Evolutionary conservation across 2,329 filamentous ascomycete species (phyloP).

Genomic region (Trichothecium roseum): DNA sequence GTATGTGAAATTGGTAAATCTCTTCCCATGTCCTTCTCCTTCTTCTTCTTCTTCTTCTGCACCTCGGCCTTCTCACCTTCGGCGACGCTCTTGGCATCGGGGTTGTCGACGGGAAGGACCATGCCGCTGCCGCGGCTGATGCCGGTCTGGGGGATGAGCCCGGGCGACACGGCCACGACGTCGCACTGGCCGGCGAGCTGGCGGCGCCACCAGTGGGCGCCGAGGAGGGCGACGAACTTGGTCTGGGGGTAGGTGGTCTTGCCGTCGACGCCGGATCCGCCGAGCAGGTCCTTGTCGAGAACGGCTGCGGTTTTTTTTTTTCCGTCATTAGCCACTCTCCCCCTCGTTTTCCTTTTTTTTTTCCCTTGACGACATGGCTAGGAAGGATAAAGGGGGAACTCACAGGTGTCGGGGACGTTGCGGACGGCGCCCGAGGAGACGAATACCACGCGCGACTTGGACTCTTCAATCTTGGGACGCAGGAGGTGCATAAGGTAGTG

Average conservation of each 20-base stretch:
- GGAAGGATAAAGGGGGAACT: neutral
- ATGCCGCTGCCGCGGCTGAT: constrained; percentile 22
- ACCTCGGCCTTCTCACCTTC: constrained; percentile 33
- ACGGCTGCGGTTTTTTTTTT: no score
- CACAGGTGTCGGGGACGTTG: constrained; percentile 20
- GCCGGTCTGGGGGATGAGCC: constrained; percentile 37
- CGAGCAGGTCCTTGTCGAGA: constrained; percentile 27
- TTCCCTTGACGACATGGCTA: no score
- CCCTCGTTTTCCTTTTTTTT: no score
- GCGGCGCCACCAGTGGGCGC: constrained; percentile 46
- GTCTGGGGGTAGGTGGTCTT: constrained; percentile 26
- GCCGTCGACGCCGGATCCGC: constrained; percentile 20
- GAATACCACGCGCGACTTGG: constrained; percentile 35
- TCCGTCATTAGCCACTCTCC: no score
- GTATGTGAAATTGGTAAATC: no score
- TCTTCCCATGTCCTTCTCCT: no score
- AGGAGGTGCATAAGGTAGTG: constrained; percentile 42
- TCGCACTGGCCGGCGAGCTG: constrained; percentile 30
- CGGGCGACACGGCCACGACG: constrained; percentile 43
- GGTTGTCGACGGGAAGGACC: constrained; percentile 17
- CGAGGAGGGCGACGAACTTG: constrained; percentile 41
- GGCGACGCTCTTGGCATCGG: constrained; percentile 36
- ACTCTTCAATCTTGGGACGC: constrained; percentile 34
- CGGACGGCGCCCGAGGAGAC: constrained; percentile 40
- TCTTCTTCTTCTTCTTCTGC: no score